A percentile compares a stretch with the other conserved stretches of the same genome.
phyloP scores from a whole-genome alignment of 1,139 yeast species.

The Geotrichum fermentans region DNA sequence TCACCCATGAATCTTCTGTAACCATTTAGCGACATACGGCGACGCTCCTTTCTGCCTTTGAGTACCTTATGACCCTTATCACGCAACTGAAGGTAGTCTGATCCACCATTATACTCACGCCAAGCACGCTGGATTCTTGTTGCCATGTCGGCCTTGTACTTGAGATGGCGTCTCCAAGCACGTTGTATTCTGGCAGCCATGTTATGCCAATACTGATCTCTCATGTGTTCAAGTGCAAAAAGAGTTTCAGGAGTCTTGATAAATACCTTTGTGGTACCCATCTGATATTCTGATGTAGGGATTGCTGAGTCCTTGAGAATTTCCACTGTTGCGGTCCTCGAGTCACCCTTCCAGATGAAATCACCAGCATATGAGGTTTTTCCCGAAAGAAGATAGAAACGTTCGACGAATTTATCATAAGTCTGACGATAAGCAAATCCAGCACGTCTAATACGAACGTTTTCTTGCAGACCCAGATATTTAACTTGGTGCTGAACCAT shows the following conservation, averaged over 20 bases:
- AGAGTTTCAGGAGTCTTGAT: constrained; percentile 96
- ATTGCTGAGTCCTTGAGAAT: constrained; percentile 77
- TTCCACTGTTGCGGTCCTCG: constrained; percentile 70
- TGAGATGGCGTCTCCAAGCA: constrained; percentile 86
- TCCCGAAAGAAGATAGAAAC: constrained; percentile 82
- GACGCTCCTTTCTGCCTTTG: constrained; percentile 78
- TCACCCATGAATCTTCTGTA: constrained; percentile 93
- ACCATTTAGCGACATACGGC: constrained; percentile 81
- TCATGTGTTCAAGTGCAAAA: constrained; percentile 90
- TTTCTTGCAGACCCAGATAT: constrained; percentile 91
- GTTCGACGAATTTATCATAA: constrained; percentile 93
- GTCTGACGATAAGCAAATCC: constrained; percentile 98
- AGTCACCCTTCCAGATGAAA: constrained; percentile 89
- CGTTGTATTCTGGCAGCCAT: constrained; percentile 97
- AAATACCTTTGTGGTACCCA: constrained; percentile 89
- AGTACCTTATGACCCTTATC: constrained; percentile 72
- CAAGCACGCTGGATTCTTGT: constrained; percentile 73
- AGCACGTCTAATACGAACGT: constrained; percentile 95
- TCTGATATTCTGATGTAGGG: constrained; percentile 76
- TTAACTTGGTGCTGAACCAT: constrained; percentile 95
- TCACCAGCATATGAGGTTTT: constrained; percentile 97
- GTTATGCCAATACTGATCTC: constrained; percentile 96
- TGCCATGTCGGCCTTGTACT: constrained; percentile 77
- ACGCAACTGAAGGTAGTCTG: constrained; percentile 62
- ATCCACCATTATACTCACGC: constrained; percentile 66